Percentiles rank a stretch among this genome's conserved stretches.
Evolutionary conservation across 257 asterid genomes (phyloP).

Genomic region (Solanum appendiculatum): DNA sequence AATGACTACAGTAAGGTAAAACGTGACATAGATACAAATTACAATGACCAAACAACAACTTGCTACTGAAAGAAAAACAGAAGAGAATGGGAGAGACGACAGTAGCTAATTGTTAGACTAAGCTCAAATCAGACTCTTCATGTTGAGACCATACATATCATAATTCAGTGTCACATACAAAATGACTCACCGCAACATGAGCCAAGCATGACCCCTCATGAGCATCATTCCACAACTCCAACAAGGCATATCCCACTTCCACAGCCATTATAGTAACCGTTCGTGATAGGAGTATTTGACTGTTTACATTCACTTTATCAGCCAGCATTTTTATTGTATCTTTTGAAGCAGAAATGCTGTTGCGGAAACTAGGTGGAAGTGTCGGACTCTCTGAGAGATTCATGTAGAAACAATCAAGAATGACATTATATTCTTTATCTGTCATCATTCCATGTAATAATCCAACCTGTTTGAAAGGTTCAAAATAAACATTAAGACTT

Average conservation of each 20-base stretch:
- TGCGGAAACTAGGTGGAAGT: slow-evolving; percentile 90
- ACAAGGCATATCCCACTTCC: slow-evolving; percentile 62
- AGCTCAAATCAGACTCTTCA: not conserved
- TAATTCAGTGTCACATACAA: not conserved
- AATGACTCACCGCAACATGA: slow-evolving; percentile 75
- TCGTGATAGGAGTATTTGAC: slow-evolving; percentile 91
- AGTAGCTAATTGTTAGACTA: not conserved
- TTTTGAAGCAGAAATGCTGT: slow-evolving; percentile 61
- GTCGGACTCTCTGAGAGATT: slow-evolving; percentile 77
- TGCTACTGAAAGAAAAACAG: not conserved
- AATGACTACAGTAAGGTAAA: not conserved
- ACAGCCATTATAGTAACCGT: slow-evolving; percentile 80
- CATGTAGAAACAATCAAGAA: slow-evolving; percentile 78
- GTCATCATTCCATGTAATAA: slow-evolving; percentile 83
- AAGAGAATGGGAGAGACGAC: not conserved
- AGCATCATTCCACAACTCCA: slow-evolving; percentile 78
- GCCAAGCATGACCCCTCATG: slow-evolving; percentile 88
- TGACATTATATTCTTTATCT: slow-evolving; percentile 78
- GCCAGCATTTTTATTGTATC: slow-evolving; percentile 84
- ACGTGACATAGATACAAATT: not conserved
- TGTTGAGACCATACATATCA: not conserved
- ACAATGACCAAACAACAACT: not conserved
- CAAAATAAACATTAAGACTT: not conserved
- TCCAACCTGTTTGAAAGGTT: slow-evolving; percentile 60
- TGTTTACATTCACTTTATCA: slow-evolving; percentile 81